phyloP scores from a whole-genome alignment of 2,329 filamentous ascomycete genomes.

The Aotearoamyces nothofagi region DNA sequence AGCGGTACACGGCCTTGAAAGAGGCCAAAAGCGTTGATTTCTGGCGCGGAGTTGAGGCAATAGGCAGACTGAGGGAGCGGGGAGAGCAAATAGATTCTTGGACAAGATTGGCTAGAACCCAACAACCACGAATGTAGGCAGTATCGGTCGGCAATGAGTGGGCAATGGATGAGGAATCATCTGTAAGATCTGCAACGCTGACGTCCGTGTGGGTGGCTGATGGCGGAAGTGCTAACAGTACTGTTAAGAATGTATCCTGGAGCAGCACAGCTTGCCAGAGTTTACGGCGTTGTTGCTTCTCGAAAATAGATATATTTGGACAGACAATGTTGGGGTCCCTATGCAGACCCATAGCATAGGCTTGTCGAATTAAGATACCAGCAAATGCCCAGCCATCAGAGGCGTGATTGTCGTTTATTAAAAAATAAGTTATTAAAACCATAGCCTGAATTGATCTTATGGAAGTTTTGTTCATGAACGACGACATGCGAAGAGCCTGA shows the following conservation, averaged over 20 bases:
- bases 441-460: slow-evolving; percentile 64
- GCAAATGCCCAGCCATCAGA: slow-evolving; percentile 74
- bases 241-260: slow-evolving; percentile 70
- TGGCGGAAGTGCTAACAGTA: slow-evolving; percentile 62
- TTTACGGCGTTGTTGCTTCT: slow-evolving; percentile 67
- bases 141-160: slow-evolving; percentile 49
- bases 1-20: slow-evolving; percentile 57
- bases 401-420: slow-evolving; percentile 77
- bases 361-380: slow-evolving; percentile 60
- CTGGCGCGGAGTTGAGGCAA: slow-evolving; percentile 51
- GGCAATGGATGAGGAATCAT: slow-evolving; percentile 42
- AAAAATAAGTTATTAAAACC: slow-evolving; percentile 69
- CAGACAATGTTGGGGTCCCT: slow-evolving; percentile 63
- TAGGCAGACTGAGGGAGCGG: slow-evolving; percentile 56
- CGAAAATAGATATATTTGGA: slow-evolving; percentile 49
- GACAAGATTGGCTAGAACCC: slow-evolving; percentile 61
- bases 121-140: slow-evolving; percentile 58
- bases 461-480: slow-evolving; percentile 61
- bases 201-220: slow-evolving; percentile 70
- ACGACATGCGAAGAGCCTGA: slow-evolving; percentile 59
- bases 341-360: slow-evolving; percentile 70
- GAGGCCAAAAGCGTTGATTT: slow-evolving; percentile 55
- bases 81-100: slow-evolving; percentile 61
- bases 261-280: slow-evolving; percentile 71
- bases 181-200: slow-evolving; percentile 54